Evolutionary conservation across 495 filamentous ascomycete genomes (phyloP), one percentile per base, ranked within the genome.

Genomic region (Penicillium paxilli): DNA sequence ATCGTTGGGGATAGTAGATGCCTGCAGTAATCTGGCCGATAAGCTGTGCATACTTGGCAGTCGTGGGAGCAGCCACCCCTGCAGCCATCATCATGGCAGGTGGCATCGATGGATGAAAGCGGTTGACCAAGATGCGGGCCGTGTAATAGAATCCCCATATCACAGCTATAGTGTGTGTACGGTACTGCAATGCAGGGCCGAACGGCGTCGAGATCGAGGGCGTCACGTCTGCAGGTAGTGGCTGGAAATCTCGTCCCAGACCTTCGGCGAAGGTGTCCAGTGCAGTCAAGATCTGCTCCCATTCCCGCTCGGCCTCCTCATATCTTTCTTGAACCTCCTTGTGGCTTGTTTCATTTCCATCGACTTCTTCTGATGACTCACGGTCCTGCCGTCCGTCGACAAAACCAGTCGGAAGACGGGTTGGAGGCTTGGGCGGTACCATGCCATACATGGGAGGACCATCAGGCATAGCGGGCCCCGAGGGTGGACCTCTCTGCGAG

Each of bases 11-110:
- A 41, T 75, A 74, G 51, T 79, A 79, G 30, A 98, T 77, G 1
- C 91, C 94, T 0, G 90, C 90, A 6, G 83, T 80, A 44, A 97
- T 92, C 6, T 87, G 82, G 30, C 91, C 93, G 26, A 97, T 85
- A 51, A 84, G 81, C 57, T 86, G 83, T 3, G 91, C 89, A 66
- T 81, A 87, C 1, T 64, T 65, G 8, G 80, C 82, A 3, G 94
- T 96, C 45, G 85, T 78, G 3, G 72, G 69, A 0, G 91, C 88
- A 7, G 85, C 82, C 30, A 94, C 78, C 10, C 83, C 85, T 1
- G 89, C 88, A 5, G 92, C 90, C 35, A 89, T 78, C 85, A 96
- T 93, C 49, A 91, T 86, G n/a, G 90, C 81, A 0, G 93, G 90
- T 5, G 91, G 94, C 92, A 97, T 96, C 2, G 80, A 83, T 0